Evolutionary conservation across 768 basidiomycete genomes (phyloP), one percentile per base, ranked within the genome.

Genomic region (Suillus placidus): DNA sequence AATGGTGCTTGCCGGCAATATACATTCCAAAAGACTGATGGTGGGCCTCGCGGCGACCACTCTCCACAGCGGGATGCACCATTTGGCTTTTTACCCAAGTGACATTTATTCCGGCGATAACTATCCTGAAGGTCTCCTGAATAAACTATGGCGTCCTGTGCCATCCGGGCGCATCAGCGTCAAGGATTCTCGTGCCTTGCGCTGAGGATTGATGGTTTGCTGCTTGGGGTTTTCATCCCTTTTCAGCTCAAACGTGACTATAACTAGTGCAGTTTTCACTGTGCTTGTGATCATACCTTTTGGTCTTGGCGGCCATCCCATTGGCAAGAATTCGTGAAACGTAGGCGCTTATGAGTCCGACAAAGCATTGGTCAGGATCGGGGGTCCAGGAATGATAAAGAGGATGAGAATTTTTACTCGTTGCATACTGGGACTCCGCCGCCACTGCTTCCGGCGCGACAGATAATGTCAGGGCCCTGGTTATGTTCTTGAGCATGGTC

Each of bases 131-230:
- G 80, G 80, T 64, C 69, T 70, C 7, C 54, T 67, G 5, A 81
- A 80, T 68, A 77, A 76, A 65, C 74, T 77, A 16, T 77, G 75
- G 74, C 68, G 80, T 6, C 81, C 80, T 4, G 61, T 82, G 6
- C 80, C 80, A 12, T 68, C 80, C 0, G 71, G 75, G 14, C 73
- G 77, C 9, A 71, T 82, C 12, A 66, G 76, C 4, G 37, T 69
- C 47, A 4, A 37, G 5, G 49, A 68, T 3, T 72, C 79, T 5
- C 45, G 64, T 1, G 49, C 64, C 4, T 65, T 80, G n/a, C 78
- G 80, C 6, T 80, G 78, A 78, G 65, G 54, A 6, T 68, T 79
- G 45, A 66, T 79, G 8, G 51, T 69, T 8, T 7, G 72, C 4
- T 80, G 79, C 64, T 64, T 76, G 43, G 62, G 30, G 23, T 61